Evolutionary conservation across 768 basidiomycete species (phyloP), one percentile per base, ranked within the genome.

Genomic region (Mycena venus): DNA sequence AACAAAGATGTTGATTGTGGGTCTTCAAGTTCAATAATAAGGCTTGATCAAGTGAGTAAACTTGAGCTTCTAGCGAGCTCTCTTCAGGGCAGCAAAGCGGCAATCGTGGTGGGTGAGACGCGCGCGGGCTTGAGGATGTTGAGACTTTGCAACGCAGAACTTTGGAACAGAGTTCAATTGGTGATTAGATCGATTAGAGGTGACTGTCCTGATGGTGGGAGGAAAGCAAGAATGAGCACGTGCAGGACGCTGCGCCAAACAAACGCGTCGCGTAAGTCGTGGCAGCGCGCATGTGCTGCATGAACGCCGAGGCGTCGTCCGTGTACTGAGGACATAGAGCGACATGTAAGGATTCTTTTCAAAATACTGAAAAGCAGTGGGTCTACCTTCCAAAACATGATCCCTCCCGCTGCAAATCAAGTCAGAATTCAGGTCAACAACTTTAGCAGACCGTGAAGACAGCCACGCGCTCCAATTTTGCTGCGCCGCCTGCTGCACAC

Each of bases 331-430:
- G 19, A n/a, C n/a, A n/a, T n/a, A n/a, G n/a, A n/a, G n/a, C n/a
- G 6, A 2, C 4, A 34, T 23, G 34, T 60, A 25, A 12, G 27
- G n/a, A n/a, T n/a, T n/a, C n/a, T n/a, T 61, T 25, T 61, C 23
- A 9, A 15, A 10, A 40, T 14, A 23, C 9, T 7, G 2, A 19
- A 15, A 44, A 27, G 25, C 2, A 25, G 23, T 15, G 4, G 6
- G 29, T 42, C n/a, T 23, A 64, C 62, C 62, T 64, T 29, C 62
- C 62, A 64, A n/a, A 64, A 51, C 62, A 64, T 64, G 9, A 64
- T 31, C 4, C 62, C 44, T 1, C 6, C 29, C 1, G 29, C 47
- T 47, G 17, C 17, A 64, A 3, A 49, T 7, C 14, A 11, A 47
- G 3, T 64, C 47, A 51, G 47, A 9, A 49, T 9, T 64, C 2